Percentiles rank a stretch among this genome's conserved stretches.
phyloP scores from a whole-genome alignment of 352 stramenopile species.

The Pythium phragmitis region DNA sequence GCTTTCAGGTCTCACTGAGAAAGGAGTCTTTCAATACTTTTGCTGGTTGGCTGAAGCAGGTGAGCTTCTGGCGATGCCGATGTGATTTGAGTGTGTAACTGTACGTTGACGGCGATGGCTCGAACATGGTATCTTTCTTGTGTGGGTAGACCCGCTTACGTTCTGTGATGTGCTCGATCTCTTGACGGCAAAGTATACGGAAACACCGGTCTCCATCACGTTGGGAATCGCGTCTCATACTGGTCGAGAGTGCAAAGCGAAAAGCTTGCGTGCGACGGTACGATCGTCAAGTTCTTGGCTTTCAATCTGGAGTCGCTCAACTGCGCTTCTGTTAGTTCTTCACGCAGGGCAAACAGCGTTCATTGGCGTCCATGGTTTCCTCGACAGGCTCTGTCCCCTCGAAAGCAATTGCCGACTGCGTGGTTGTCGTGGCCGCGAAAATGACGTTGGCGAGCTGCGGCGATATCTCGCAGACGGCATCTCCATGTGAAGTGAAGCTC shows the following conservation, averaged over 20 bases:
- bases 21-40: constrained; percentile 66
- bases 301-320: not conserved
- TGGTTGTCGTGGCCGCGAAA: constrained; percentile 56
- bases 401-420: constrained; percentile 45
- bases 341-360: constrained; percentile 11
- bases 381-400: constrained; percentile 7
- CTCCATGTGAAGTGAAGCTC: constrained; percentile 45
- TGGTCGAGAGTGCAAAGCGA: constrained; percentile 15
- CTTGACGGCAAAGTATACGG: constrained; percentile 58
- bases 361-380: constrained; percentile 10
- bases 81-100: not conserved
- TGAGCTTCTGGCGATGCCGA: constrained; percentile 7
- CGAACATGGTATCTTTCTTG: not conserved
- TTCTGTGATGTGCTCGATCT: constrained; percentile 62
- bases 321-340: constrained; percentile 8
- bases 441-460: constrained; percentile 35
- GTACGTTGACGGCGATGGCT: not conserved
- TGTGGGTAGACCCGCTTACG: constrained; percentile 41
- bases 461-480: constrained; percentile 37
- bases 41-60: constrained; percentile 65
- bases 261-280: constrained; percentile 23
- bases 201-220: constrained; percentile 35
- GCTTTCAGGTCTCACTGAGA: constrained; percentile 38
- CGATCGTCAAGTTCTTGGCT: not conserved
- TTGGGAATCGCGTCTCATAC: constrained; percentile 13